These are phyloP conservation scores for Albophoma yamanashiensis DNA, from an alignment of 2,329 filamentous ascomycete species.

Conservation along the genomic window DNA sequence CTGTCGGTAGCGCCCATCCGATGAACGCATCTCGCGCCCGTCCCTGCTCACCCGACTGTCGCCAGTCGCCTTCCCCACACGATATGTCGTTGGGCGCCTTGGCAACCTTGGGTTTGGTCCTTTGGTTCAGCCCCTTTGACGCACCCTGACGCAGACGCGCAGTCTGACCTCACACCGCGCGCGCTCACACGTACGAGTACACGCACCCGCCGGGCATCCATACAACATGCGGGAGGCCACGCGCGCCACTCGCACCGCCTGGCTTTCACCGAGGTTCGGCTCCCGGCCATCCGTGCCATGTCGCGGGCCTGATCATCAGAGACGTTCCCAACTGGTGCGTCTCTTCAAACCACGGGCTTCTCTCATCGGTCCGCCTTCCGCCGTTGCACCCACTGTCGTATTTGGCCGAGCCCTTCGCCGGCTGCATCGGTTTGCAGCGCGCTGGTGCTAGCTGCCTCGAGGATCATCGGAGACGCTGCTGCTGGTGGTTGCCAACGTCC, in stretches of 20 bases:
- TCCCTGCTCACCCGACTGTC: not conserved
- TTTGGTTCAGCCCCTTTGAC: not conserved
- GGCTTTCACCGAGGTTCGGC: constrained; percentile 2
- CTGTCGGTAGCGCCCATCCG: not conserved
- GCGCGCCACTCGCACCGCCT: not conserved
- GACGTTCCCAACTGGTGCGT: not conserved
- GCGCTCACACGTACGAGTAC: not conserved
- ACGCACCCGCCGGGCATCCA: not conserved
- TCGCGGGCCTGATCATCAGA: not conserved
- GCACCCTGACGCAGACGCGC: not conserved
- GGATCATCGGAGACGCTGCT: not conserved
- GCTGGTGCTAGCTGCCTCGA: not conserved
- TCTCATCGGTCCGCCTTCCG: not conserved
- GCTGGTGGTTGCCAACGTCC: not conserved
- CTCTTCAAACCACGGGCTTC: not conserved
- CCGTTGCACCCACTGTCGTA: not conserved
- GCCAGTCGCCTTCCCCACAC: not conserved
- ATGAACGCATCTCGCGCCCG: not conserved
- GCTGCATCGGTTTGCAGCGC: not conserved
- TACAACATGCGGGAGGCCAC: not conserved
- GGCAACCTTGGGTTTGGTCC: not conserved
- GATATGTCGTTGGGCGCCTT: not conserved
- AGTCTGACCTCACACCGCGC: not conserved
- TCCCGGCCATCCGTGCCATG: not conserved
- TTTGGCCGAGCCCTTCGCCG: not conserved